Evolutionary conservation across 352 stramenopile genomes (phyloP).

Genomic region (Pythium angustatum): DNA sequence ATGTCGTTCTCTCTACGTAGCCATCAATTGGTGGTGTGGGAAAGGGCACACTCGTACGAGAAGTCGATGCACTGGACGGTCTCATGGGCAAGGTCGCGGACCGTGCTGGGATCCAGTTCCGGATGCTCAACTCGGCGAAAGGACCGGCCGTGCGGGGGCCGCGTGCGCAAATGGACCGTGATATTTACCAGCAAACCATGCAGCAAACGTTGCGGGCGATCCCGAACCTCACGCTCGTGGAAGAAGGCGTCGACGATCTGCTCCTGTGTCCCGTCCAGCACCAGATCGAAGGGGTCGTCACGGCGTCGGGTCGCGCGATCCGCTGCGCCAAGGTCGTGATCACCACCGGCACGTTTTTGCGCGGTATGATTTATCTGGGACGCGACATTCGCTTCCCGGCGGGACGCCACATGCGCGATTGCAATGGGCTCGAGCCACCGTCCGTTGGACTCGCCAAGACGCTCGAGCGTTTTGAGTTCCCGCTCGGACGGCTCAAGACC

Average conservation of each 20-base stretch:
- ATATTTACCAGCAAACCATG: conserved; percentile 97
- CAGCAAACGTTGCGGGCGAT: conserved; percentile 73
- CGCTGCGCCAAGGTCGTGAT: conserved; percentile 88
- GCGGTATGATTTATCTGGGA: conserved; percentile 96
- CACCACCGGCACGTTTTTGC: conserved; percentile 98
- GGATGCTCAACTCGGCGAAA: conserved; percentile 96
- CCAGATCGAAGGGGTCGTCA: conserved; percentile 65
- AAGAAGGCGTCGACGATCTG: conserved; percentile 96
- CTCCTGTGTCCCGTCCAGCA: conserved; percentile 77
- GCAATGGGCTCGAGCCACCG: conserved; percentile 91
- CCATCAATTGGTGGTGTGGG: conserved; percentile 98
- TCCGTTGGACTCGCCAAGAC: conserved; percentile 94
- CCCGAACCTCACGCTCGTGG: conserved; percentile 91
- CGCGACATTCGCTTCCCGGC: conserved; percentile 90
- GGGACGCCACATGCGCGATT: conserved; percentile 90
- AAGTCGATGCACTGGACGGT: conserved; percentile 98
- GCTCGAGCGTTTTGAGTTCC: conserved; percentile 91
- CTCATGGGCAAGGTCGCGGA: conserved; percentile 97
- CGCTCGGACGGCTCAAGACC: conserved; percentile 95
- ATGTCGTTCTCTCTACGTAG: conserved; percentile 30
- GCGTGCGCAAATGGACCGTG: conserved; percentile 96
- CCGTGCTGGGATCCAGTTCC: conserved; percentile 96
- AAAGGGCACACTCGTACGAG: conserved; percentile 97
- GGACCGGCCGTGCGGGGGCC: conserved; percentile 87
- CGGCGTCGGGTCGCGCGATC: conserved; percentile 55